Conservation (phyloP, 73 alveolate species). For the Blepharisma japonicum region DNA sequence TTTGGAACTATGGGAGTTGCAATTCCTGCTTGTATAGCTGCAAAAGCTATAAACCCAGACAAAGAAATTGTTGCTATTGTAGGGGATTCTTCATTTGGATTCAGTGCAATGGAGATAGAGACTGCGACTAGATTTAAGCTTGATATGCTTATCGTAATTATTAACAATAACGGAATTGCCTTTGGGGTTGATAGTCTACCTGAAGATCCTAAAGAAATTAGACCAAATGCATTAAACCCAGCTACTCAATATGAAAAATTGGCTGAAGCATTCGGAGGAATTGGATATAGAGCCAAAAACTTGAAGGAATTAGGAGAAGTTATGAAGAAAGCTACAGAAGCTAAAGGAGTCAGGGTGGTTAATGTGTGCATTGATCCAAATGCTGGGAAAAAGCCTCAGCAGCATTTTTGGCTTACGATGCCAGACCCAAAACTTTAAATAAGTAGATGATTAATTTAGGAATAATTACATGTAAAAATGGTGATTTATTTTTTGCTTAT, state of each 20-base stretch:
- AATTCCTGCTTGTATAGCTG: slow-evolving; percentile 73
- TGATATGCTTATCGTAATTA: slow-evolving; percentile 56
- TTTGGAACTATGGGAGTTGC: slow-evolving; percentile 91
- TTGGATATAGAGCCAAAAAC: slow-evolving; percentile 59
- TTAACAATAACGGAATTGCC: slow-evolving; percentile 78
- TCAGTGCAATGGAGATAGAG: slow-evolving; percentile 84
- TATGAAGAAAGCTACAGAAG: slow-evolving; percentile 37
- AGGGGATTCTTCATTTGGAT: slow-evolving; percentile 92
- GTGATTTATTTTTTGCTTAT: too few species aligned
- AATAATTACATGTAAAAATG: too few species aligned
- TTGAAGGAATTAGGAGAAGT: slow-evolving; percentile 55
- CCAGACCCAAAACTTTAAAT: slow-evolving; percentile 7
- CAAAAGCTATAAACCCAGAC: slow-evolving; percentile 58
- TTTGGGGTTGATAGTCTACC: slow-evolving; percentile 66
- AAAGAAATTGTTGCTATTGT: slow-evolving; percentile 65
- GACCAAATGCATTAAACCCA: slow-evolving; percentile 68
- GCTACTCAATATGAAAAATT: slow-evolving; percentile 63
- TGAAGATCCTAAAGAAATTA: slow-evolving; percentile 46
- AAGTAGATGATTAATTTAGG: too few species aligned
- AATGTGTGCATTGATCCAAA: slow-evolving; percentile 72
- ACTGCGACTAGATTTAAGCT: slow-evolving; percentile 69
- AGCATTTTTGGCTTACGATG: slow-evolving; percentile 6
- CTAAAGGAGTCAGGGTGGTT: slow-evolving; percentile 43
- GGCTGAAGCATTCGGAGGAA: slow-evolving; percentile 87
- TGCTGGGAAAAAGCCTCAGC: slow-evolving; percentile 46